phyloP scores from a whole-genome alignment of 2,329 filamentous ascomycete species.

The Pseudocercospora vitis region DNA sequence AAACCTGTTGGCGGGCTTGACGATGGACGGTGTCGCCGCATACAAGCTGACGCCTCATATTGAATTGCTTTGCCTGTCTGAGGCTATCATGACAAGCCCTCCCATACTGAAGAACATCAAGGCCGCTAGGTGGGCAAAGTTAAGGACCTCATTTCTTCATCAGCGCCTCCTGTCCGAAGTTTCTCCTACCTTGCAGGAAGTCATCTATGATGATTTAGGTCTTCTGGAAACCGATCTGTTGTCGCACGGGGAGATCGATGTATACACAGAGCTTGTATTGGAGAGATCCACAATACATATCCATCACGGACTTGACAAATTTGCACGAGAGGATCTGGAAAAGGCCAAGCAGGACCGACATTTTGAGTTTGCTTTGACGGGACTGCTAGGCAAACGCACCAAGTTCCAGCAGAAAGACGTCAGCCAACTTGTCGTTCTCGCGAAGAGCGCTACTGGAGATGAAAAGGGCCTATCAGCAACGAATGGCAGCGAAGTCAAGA shows the following conservation, averaged over 20 bases:
- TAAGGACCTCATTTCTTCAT: constrained; percentile 73
- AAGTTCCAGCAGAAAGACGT: constrained; percentile 75
- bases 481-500: constrained; percentile 9
- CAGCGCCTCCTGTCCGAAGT: constrained; percentile 66
- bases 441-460: constrained; percentile 63
- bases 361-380: constrained; percentile 80
- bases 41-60: constrained; percentile 82
- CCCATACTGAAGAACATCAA: constrained; percentile 47
- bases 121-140: constrained; percentile 59
- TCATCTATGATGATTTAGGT: constrained; percentile 61
- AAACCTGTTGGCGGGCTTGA: constrained; percentile 67
- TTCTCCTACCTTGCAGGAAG: constrained; percentile 59
- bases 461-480: constrained; percentile 9
- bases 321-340: constrained; percentile 69
- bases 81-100: constrained; percentile 56
- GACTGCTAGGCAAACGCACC: constrained; percentile 81
- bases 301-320: constrained; percentile 76
- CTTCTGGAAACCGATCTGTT: constrained; percentile 51
- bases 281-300: constrained; percentile 83
- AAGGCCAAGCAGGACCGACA: constrained; percentile 65
- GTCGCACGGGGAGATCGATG: constrained; percentile 33
- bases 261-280: constrained; percentile 70
- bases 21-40: constrained; percentile 79
- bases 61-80: constrained; percentile 78
- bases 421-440: constrained; percentile 88